Evolutionary conservation across 2,329 filamentous ascomycete species (phyloP).

Genomic region (Verticillium klebahnii): DNA sequence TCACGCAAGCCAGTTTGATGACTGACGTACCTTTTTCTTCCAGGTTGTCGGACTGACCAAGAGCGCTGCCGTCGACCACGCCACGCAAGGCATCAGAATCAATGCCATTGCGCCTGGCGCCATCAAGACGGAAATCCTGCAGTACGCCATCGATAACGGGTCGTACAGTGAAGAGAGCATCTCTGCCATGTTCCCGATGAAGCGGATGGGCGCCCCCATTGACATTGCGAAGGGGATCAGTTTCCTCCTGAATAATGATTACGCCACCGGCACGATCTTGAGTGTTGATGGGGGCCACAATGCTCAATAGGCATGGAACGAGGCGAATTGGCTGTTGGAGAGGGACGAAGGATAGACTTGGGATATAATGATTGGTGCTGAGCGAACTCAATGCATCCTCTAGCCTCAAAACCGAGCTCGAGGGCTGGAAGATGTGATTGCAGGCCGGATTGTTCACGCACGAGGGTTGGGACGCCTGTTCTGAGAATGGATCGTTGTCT

Average conservation of each 20-base stretch:
- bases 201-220: slow-evolving; percentile 18
- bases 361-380: too few relatives aligned
- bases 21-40: slow-evolving; percentile 1
- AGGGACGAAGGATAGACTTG: too few relatives aligned
- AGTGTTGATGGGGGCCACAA: slow-evolving; percentile 10
- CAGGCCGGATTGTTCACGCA: too few relatives aligned
- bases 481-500: too few relatives aligned
- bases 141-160: slow-evolving; percentile 13
- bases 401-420: too few relatives aligned
- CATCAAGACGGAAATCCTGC: slow-evolving; percentile 22
- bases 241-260: slow-evolving; percentile 15
- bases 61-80: slow-evolving; percentile 36
- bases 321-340: too few relatives aligned
- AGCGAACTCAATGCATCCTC: too few relatives aligned
- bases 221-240: slow-evolving; percentile 24
- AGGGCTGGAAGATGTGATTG: too few relatives aligned
- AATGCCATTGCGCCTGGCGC: slow-evolving; percentile 29
- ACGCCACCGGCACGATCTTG: slow-evolving; percentile 8
- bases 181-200: slow-evolving; percentile 19
- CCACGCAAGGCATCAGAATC: slow-evolving; percentile 31
- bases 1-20: neutral
- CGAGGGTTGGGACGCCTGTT: too few relatives aligned
- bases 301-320: neutral
- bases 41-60: neutral
- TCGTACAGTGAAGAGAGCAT: slow-evolving; percentile 19